Conservation (phyloP, 1,284 basidiomycete species). For the Melanopsichium pennsylvanicum region DNA sequence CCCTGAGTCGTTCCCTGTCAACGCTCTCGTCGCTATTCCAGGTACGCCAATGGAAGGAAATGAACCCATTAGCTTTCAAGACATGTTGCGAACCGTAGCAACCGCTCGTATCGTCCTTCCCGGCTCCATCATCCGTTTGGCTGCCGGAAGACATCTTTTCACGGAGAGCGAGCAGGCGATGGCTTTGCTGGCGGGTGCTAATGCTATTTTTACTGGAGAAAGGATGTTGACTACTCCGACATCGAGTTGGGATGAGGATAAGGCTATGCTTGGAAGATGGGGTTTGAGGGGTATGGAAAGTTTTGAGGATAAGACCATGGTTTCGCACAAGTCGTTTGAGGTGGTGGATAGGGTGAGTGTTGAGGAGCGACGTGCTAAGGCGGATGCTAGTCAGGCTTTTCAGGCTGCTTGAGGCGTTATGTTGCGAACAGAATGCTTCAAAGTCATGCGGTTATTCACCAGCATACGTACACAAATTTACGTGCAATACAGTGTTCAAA, state of each 20-base stretch:
- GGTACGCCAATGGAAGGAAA: slow-evolving; percentile 72
- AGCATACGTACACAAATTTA: no score
- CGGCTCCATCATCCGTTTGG: slow-evolving; percentile 88
- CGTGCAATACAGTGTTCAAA: no score
- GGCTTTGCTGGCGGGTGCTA: slow-evolving; percentile 98
- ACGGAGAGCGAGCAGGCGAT: slow-evolving; percentile 92
- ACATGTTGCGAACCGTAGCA: slow-evolving; percentile 89
- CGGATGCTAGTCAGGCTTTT: slow-evolving; percentile 37
- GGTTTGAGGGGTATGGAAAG: slow-evolving; percentile 89
- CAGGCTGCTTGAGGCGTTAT: slow-evolving; percentile 27
- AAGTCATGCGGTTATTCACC: no score
- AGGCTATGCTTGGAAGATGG: slow-evolving; percentile 91
- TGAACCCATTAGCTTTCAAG: slow-evolving; percentile 73
- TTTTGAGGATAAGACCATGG: slow-evolving; percentile 68
- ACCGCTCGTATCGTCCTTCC: slow-evolving; percentile 93
- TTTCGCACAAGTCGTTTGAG: slow-evolving; percentile 32
- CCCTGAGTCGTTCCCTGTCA: slow-evolving; percentile 97
- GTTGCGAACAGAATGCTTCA: background rate
- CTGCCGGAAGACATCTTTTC: slow-evolving; percentile 89
- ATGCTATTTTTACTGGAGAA: slow-evolving; percentile 97
- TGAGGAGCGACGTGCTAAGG: slow-evolving; percentile 40
- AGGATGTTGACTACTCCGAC: slow-evolving; percentile 95
- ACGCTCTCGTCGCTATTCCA: slow-evolving; percentile 79
- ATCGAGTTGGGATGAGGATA: slow-evolving; percentile 75
- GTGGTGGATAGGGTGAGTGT: slow-evolving; percentile 13